These are phyloP conservation scores for Balakata baccata DNA, from an alignment of 345 rosid species.

Conservation along the genomic window DNA sequence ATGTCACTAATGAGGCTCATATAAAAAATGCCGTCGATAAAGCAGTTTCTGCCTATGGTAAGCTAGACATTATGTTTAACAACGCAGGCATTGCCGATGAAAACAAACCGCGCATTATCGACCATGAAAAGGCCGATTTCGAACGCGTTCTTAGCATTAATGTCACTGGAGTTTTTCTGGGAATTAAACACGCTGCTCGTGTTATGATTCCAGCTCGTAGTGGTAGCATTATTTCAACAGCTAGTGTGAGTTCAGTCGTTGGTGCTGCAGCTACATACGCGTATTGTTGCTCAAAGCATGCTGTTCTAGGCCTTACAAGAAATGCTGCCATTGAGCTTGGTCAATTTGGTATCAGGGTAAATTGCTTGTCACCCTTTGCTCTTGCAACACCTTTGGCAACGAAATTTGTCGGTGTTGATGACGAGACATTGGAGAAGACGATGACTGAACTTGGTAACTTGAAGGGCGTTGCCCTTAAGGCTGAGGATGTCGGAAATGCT, in stretches of 20 bases:
- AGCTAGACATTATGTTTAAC: conserved; percentile 34
- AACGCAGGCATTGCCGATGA: conserved; percentile 25
- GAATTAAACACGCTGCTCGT: conserved; percentile 40
- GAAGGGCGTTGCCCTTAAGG: conserved; percentile 42
- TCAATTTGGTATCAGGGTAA: conserved; percentile 48
- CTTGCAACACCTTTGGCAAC: conserved; percentile 44
- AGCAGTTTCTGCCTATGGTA: conserved; percentile 14
- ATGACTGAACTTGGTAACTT: conserved; percentile 24
- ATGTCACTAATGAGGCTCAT: conserved; percentile 25
- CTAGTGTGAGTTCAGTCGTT: conserved; percentile 17
- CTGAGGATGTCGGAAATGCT: conserved; percentile 48
- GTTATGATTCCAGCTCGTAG: conserved; percentile 29
- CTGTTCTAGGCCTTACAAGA: conserved; percentile 44
- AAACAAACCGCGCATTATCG: conserved; percentile 21
- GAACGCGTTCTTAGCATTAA: conserved; percentile 24
- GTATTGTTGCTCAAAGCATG: conserved; percentile 48
- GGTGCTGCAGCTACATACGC: conserved; percentile 35
- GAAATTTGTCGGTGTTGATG: conserved; percentile 23
- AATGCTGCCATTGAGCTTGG: conserved; percentile 50
- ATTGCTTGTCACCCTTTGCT: conserved; percentile 46
- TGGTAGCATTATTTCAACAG: conserved; percentile 17
- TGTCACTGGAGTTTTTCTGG: conserved; percentile 29
- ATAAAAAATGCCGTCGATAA: conserved; percentile 18
- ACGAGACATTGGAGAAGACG: conserved; percentile 28
- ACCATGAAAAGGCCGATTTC: conserved; percentile 23